Base-by-base conservation (phyloP, 306 rosid genomes). In the Quercus wislizeni region DNA sequence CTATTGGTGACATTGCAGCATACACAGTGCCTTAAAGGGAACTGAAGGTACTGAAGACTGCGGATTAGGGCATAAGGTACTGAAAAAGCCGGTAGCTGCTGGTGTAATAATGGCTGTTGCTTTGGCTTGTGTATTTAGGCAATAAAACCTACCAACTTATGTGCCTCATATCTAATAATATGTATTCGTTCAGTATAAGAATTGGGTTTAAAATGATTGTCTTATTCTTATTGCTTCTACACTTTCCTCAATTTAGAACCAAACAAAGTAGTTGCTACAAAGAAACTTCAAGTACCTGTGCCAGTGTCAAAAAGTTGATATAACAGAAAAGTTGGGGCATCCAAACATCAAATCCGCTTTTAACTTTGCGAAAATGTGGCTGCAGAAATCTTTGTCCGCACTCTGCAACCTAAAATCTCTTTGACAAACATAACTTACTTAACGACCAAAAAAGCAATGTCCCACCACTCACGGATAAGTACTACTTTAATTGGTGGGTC, bases 1-100 rank as follows among this genome's bases (percentile, higher is more conserved):
- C 8, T 17, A 46, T 65, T 55, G 35, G 1, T 69, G 6, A 67
- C n/a, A 73, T 82, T 86, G 89, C 91, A 91, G 96, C 86, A 62
- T 89, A 86, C 73, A 87, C 91, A 17, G 62, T 91, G 18, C 96
- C 93, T 59, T 84, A 64, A 84, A 19, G 73, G 73, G 85, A 75
- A 82, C 61, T 12, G 21, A 30, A 69, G 62, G 67, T 64, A n/a
- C 4, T 63, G 78, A 72, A 76, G 43, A 57, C 76, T 58, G 68
- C 68, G 69, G 80, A 70, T 3, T 49, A 71, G 74, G 59, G 15
- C 14, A 54, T 38, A 63, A 65, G 65, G 75, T 55, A 78, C 17
- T 27, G 2, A 61, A 30, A 31, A 30, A 31, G 77, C 55, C 76
- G 83, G 31, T 78, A 69, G 85, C 87, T 71, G 54, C 77, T 76